Evolutionary conservation across 345 rosid species (phyloP), one percentile per base, ranked within the genome.

Genomic region (Punica granatum): DNA sequence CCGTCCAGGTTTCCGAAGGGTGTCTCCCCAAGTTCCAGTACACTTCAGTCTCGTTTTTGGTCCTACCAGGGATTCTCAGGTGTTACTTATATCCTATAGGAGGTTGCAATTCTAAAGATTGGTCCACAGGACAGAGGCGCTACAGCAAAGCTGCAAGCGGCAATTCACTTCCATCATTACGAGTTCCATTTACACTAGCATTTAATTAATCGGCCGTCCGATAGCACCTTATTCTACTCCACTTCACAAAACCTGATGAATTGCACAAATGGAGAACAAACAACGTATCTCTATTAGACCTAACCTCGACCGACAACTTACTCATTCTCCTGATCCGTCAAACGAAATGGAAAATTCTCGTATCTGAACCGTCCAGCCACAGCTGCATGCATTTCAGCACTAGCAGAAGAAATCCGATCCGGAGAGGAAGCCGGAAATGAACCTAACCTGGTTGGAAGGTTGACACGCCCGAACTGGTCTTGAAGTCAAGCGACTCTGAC

Each of bases 361-460:
- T 23, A 46, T 19, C 23, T 3, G 23, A 15, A 46, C 53, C 1
- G 53, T 16, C n/a, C 53, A 3, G 53, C 53, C 19, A 8, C 0
- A n/a, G 58, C 58, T n/a, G n/a, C n/a, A n/a, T 51, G 21, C 58
- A 51, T 51, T 51, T 51, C 58, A 51, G 58, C 58, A n/a, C 58
- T n/a, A 23, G 28, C 58, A 51, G 23, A 9, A 51, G 58, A 51
- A 23, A n/a, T 4, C 58, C 58, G 58, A 23, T n/a, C 58, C n/a
- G n/a, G n/a, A n/a, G 3, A 19, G 26, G 61, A 56, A 30, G 18
- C 61, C 61, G 61, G 30, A 30, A 30, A 16, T 30, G 61, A 56
- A 30, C 34, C 68, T 39, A 64, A 86, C 91, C 85, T 83, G 85
- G 31, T 77, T 74, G 39, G 84, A 64, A 7, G 75, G 77, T 65